phyloP scores from a whole-genome alignment of 192 early-diverging fungal species.

The Coemansia sp. region DNA sequence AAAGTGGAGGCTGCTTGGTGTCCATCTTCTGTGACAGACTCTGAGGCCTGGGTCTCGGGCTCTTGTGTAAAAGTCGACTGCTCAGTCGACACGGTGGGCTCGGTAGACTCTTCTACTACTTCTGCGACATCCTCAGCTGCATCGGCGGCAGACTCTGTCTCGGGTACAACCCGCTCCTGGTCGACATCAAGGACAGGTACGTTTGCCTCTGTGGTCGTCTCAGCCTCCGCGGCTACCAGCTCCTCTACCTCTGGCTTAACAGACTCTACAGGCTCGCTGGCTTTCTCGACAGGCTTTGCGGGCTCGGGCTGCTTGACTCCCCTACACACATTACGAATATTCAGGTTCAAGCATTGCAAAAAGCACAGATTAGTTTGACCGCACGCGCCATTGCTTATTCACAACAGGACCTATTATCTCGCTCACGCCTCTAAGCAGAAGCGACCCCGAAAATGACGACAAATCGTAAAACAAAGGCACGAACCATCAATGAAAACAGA shows the following conservation, averaged over 20 bases:
- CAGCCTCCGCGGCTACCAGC: conserved; percentile 15
- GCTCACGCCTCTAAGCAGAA: background rate
- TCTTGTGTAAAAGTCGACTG: conserved; percentile 8
- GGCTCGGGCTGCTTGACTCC: conserved; percentile 52
- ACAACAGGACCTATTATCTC: background rate
- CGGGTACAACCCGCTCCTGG: conserved; percentile 11
- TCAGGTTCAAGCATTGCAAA: conserved; percentile 1
- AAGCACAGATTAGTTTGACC: background rate
- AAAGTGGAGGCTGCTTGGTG: conserved; percentile 8
- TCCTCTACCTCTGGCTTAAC: conserved; percentile 28
- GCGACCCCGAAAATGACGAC: background rate
- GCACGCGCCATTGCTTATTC: background rate
- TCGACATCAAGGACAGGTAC: background rate
- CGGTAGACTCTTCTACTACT: conserved; percentile 8
- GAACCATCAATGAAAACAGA: background rate
- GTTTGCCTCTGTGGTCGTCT: background rate
- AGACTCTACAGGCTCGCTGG: conserved; percentile 30
- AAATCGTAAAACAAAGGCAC: background rate
- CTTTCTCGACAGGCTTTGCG: conserved; percentile 19
- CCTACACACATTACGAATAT: conserved; percentile 19
- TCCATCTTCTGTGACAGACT: conserved; percentile 15
- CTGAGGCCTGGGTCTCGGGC: conserved; percentile 8
- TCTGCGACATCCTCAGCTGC: conserved; percentile 15
- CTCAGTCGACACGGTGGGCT: conserved; percentile 4
- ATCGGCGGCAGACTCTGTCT: conserved; percentile 30